These are phyloP conservation scores for Acmispon strigosus DNA, from an alignment of 306 rosid species.

Conservation along the genomic window DNA sequence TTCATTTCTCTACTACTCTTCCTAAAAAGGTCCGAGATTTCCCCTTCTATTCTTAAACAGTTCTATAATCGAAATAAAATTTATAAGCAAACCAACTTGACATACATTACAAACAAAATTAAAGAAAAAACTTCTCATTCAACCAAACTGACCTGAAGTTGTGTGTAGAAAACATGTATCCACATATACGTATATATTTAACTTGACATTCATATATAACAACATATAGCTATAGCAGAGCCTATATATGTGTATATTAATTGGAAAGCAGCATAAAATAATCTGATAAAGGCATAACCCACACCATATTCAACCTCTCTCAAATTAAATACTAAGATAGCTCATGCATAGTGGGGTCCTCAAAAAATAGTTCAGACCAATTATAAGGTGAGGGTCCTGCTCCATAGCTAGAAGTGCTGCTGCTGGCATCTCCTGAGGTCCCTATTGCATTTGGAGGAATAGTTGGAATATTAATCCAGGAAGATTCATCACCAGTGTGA, in stretches of 20 bases:
- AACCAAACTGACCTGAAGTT: slow-evolving; percentile 15
- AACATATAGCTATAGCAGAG: neutral
- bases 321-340: slow-evolving; percentile 33
- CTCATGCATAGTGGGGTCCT: slow-evolving; percentile 38
- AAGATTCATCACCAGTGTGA: slow-evolving; percentile 26
- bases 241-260: slow-evolving; percentile 19
- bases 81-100: neutral
- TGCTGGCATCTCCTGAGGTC: slow-evolving; percentile 37
- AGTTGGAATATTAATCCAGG: slow-evolving; percentile 33
- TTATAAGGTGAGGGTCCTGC: slow-evolving; percentile 38
- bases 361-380: slow-evolving; percentile 53
- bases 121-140: neutral
- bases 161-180: slow-evolving; percentile 30
- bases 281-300: slow-evolving; percentile 9
- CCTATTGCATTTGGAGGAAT: slow-evolving; percentile 22
- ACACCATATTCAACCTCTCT: slow-evolving; percentile 17
- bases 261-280: slow-evolving; percentile 12
- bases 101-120: neutral
- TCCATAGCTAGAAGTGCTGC: slow-evolving; percentile 51
- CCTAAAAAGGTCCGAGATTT: neutral
- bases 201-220: neutral
- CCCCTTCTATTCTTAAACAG: neutral
- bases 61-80: neutral
- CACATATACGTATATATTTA: neutral
- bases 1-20: neutral